These are phyloP conservation scores for Quercus phellos DNA, from an alignment of 331 rosid species.

Conservation along the genomic window DNA sequence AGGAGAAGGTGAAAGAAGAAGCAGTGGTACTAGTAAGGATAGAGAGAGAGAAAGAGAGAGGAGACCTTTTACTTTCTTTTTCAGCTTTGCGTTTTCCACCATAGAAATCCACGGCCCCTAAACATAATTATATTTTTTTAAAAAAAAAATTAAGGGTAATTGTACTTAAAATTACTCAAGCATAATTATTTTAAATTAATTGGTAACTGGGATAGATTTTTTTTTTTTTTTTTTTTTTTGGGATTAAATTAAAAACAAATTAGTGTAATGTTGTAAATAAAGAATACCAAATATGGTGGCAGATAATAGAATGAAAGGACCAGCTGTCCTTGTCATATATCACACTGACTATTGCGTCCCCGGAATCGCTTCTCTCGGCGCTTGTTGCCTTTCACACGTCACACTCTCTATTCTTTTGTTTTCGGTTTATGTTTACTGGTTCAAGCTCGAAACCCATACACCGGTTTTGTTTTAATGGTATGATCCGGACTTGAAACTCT, in stretches of 20 bases:
- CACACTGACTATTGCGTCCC: slow-evolving; percentile 19
- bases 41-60: not conserved
- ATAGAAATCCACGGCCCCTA: slow-evolving; percentile 33
- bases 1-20: not conserved
- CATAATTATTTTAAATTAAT: not conserved
- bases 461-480: not conserved
- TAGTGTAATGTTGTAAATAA: not conserved
- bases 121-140: slow-evolving; percentile 16
- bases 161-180: not conserved
- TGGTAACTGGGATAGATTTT: not conserved
- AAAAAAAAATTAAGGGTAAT: not conserved
- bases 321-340: slow-evolving; percentile 33
- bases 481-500: not conserved
- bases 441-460: not conserved
- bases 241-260: not conserved
- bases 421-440: not conserved
- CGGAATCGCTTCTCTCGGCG: not conserved
- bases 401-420: not conserved
- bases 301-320: not conserved
- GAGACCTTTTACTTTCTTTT: slow-evolving; percentile 1
- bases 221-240: not conserved
- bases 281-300: slow-evolving; percentile 1
- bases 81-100: slow-evolving; percentile 52
- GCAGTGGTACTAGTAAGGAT: not conserved
- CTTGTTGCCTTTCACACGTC: not conserved